Evolutionary conservation across 83 land plant genomes (phyloP).

Genomic region (Picea mariana): DNA sequence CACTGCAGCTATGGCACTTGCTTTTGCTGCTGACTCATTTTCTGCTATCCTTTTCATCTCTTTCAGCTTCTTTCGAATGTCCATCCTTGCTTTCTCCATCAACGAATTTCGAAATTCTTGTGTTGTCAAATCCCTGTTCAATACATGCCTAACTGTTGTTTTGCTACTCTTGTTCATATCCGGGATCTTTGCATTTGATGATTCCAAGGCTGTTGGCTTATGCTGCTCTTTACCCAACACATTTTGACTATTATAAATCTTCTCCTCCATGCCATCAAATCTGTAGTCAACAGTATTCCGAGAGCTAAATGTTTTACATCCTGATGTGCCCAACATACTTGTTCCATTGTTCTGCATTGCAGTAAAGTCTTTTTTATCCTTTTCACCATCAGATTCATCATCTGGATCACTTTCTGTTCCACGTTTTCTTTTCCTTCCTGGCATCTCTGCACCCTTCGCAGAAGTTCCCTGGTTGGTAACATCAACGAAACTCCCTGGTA

Average conservation of each 20-base stretch:
- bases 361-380: not conserved
- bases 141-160: not conserved
- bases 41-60: constrained; percentile 34
- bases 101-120: constrained; percentile 52
- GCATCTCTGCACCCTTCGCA: constrained; percentile 2
- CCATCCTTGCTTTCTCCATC: constrained; percentile 57
- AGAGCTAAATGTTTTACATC: not conserved
- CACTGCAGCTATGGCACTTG: not conserved
- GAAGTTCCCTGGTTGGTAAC: not conserved
- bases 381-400: not conserved
- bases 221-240: not conserved
- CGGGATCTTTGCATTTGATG: not conserved
- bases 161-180: not conserved
- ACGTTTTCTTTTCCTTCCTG: constrained; percentile 11
- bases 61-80: constrained; percentile 47
- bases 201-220: not conserved
- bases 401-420: constrained; percentile 6
- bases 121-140: constrained; percentile 10
- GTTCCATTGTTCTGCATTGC: constrained; percentile 1
- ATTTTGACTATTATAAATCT: not conserved
- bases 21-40: constrained; percentile 13
- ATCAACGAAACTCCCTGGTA: not conserved
- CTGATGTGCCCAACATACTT: not conserved
- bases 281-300: not conserved
- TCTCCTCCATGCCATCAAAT: not conserved